Evolutionary conservation across 2,329 filamentous ascomycete genomes (phyloP), one percentile per base, ranked within the genome.

Genomic region (Exophiala bonariae): DNA sequence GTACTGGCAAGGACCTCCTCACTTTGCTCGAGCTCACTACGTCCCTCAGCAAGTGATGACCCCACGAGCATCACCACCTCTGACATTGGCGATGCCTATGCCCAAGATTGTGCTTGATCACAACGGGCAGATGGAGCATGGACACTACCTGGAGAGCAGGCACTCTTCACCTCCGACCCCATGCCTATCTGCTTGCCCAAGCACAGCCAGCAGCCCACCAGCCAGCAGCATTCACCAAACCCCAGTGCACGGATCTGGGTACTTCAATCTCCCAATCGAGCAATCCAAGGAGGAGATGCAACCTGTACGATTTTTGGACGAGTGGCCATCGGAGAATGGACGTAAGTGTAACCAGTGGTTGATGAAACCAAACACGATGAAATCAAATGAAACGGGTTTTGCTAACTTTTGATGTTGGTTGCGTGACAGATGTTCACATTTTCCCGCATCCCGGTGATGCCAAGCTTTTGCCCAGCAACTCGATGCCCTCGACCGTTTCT

Each of bases 101-200:
- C 87, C 43, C 30, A 59, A 56, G 44, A 43, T 59, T 17, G 35
- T 57, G 40, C 40, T 55, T 10, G 56, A 59, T 32, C 41, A 42
- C 34, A 49, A 53, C 17, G 55, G 55, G 18, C 51, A 51, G n/a
- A 55, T 56, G 55, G 57, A 59, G 34, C 56, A 58, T 23, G 51
- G 51, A 41, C 55, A 49, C 46, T 53, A 52, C 37, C 47, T 58
- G 17, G 54, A 58, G 44, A 54, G 54, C 48, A 50, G 51, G 37
- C 50, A 82, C 56, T 87, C 85, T 70, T 89, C 88, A 63, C 91
- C 91, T 26, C 84, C 89, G 6, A 96, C 91, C 16, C 91, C 91
- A 39, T 87, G 90, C 36, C 78, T 96, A 61, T 96, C 91, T 18
- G 85, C 87, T 2, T 86, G 89, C 22, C 86, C 87, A 57, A 96